Conservation (phyloP, 2,329 filamentous ascomycete genomes). For the Colletotrichum acutatum region DNA sequence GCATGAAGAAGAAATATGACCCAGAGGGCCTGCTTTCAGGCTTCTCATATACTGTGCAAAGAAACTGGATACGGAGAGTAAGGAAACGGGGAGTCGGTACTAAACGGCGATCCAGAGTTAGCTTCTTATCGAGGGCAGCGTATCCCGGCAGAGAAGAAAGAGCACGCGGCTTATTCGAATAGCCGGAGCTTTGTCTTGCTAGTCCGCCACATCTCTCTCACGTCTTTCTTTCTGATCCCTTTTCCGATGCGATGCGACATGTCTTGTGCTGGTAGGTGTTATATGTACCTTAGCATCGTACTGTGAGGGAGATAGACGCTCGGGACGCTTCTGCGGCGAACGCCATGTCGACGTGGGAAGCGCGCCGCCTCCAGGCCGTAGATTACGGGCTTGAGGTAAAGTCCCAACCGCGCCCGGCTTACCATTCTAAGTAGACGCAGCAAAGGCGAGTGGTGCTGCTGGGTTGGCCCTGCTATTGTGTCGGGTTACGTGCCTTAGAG, state of each 20-base stretch:
- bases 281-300: too few relatives aligned
- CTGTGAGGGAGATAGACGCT: background rate
- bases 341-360: background rate
- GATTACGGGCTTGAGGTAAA: background rate
- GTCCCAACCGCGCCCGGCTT: too few relatives aligned
- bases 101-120: slow-evolving; percentile 1
- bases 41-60: background rate
- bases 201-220: background rate
- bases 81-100: background rate
- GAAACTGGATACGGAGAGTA: background rate
- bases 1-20: slow-evolving; percentile 18
- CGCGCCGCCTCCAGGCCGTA: background rate
- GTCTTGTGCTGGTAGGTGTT: background rate
- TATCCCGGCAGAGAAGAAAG: background rate
- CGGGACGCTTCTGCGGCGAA: background rate
- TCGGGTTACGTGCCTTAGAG: background rate
- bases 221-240: background rate
- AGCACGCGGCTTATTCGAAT: background rate
- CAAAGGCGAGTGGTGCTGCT: background rate
- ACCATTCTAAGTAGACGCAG: too few relatives aligned
- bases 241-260: background rate
- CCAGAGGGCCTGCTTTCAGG: background rate
- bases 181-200: background rate
- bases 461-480: background rate
- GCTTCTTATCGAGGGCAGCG: background rate